Evolutionary conservation across 768 basidiomycete species (phyloP), one percentile per base, ranked within the genome.

Genomic region (Phylloporus sp.): DNA sequence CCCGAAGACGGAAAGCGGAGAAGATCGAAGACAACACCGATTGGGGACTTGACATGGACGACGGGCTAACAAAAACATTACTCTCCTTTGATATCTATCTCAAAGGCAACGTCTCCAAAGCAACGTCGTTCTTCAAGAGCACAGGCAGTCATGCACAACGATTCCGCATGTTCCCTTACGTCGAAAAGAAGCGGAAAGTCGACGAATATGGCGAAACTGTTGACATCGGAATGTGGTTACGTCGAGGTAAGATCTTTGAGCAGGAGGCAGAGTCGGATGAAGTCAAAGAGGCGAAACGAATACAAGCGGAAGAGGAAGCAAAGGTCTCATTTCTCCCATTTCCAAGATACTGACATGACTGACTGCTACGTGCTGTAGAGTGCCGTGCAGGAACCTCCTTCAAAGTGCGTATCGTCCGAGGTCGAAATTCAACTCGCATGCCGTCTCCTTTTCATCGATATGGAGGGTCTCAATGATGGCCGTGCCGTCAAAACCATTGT

Each of bases 401-500:
- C 87, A 28, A 98, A 97, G 65, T 98, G 82, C 56, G 76, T 96
- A 37, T 78, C 82, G 1, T 83, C 84, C 34, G 74, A 80, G 21
- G 72, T 87, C 6, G 82, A 86, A 47, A 78, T 97, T 21, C 84
- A 91, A 47, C 62, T 98, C 27, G 81, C 86, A 24, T 96, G 95
- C 57, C 81, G 86, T 5, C 69, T 98, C 23, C 78, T 93, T 37
- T 98, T 89, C 58, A 82, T 98, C 37, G 95, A 99, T 60, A 83
- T 98, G 80, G 96, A 98, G 60, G 96, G 96, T 24, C 70, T 95
- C 43, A 94, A 94, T 57, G 96, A 99, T 58, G 95, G 95, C 2
- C 88, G 95, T 50, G 93, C 96, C 1, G 84, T 96, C 50, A 97
- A 97, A 67, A 93, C 89, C 0, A 96, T 99, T 53, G 84, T 98